A percentile compares a stretch with the other conserved stretches of the same genome.
Evolutionary conservation across 208 protist genomes (phyloP).

Genomic region (Acanthamoeba royreba): DNA sequence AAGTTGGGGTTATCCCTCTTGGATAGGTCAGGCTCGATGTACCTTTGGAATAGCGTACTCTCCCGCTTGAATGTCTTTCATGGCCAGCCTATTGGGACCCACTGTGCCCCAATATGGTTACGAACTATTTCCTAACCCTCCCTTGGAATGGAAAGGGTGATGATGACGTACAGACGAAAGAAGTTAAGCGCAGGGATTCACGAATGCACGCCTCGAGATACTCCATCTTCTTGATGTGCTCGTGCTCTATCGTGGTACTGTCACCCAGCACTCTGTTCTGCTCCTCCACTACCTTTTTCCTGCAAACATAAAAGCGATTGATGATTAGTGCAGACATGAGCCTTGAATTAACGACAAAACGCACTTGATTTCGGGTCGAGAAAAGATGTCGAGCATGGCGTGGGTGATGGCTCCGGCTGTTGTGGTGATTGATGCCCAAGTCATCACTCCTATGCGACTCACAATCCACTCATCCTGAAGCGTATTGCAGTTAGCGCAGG

Average conservation of each 20-base stretch:
- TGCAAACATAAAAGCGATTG: neutral
- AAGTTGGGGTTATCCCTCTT: too few species aligned
- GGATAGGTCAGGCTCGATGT: too few species aligned
- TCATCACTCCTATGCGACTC: neutral
- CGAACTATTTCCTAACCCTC: neutral
- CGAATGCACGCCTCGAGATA: neutral
- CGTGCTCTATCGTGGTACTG: neutral
- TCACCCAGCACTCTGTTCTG: neutral
- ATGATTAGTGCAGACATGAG: neutral
- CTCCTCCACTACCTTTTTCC: neutral
- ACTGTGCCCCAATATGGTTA: neutral
- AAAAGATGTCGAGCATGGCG: neutral
- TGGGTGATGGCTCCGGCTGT: neutral
- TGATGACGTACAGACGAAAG: neutral
- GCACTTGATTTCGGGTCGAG: neutral
- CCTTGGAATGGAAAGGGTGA: neutral
- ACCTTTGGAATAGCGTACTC: neutral
- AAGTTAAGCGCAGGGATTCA: neutral
- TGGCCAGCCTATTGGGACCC: neutral
- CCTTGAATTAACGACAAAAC: neutral
- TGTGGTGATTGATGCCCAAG: neutral
- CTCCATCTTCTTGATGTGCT: neutral
- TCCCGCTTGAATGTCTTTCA: neutral
- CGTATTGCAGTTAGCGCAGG: too few species aligned
- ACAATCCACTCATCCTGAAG: slow-evolving; percentile 11